Base-by-base conservation (phyloP, 768 basidiomycete genomes). In the Termitomyces sp. region DNA sequence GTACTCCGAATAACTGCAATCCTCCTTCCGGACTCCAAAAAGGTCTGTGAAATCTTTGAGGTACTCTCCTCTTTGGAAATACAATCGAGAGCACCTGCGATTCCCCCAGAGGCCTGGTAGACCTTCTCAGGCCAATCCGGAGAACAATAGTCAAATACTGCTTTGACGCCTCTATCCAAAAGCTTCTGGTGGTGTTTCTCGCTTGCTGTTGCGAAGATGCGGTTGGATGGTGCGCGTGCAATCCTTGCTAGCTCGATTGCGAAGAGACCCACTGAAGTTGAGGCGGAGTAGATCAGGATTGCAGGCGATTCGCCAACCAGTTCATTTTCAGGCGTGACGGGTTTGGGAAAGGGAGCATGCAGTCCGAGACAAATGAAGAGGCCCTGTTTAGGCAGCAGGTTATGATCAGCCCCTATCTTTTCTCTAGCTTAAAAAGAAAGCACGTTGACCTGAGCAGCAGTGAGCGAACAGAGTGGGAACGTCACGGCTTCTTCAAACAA, bases 391-490 rank as follows among this genome's bases (percentile, higher is more conserved):
- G n/a, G n/a, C n/a, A n/a, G n/a, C n/a, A n/a, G n/a, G n/a, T 9
- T n/a, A 20, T 32, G 18, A 53, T 57, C 16, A 57, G 48, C 32
- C 26, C 18, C 47, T 43, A 22, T 37, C 8, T 24, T 45, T 45
- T 26, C 43, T 18, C 16, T 43, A 6, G 10, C 4, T 30, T 14
- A 16, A 40, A 18, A 22, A 12, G 30, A 10, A 7, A 60, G 55
- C 50, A n/a, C n/a, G n/a, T n/a, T n/a, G n/a, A 73, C 72, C 61
- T 72, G 72, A 45, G 71, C 72, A 30, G 72, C 72, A 16, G 73
- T 74, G 34, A 73, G 37, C 3, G 67, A 63, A 55, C 70, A 72
- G 6, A 74, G 59, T 7, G 73, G 72, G 1, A 72, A 22, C 1
- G 71, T 70, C 3, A 67, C 71, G 1, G 73, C 73, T 48, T 74